These are phyloP conservation scores for Chrysopogon serrulatus DNA, from an alignment of 176 grass and related monocot genomes.

Conservation along the genomic window DNA sequence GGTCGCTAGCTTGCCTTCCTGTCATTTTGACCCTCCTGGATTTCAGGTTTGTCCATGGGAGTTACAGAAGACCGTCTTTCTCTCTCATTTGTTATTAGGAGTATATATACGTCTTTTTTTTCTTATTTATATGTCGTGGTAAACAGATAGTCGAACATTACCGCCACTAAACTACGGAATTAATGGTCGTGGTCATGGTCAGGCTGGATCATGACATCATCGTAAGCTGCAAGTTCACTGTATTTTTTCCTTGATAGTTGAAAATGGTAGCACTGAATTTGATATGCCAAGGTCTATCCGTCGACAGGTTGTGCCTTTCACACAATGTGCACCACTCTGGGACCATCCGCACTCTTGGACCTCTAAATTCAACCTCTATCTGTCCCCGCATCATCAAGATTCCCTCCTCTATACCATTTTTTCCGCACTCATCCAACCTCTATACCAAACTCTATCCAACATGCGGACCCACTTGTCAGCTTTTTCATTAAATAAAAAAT, in stretches of 20 bases:
- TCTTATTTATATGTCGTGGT: background rate
- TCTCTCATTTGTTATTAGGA: background rate
- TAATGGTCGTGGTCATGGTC: slow-evolving; percentile 13
- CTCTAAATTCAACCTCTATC: too few relatives aligned
- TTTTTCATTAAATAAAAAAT: too few relatives aligned
- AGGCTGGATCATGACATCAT: background rate
- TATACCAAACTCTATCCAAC: too few relatives aligned
- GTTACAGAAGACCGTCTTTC: slow-evolving; percentile 13
- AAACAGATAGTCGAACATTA: background rate
- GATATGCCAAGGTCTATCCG: background rate
- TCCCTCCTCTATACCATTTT: too few relatives aligned
- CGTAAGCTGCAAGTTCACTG: background rate
- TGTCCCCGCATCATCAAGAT: too few relatives aligned
- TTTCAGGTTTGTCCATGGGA: slow-evolving; percentile 27
- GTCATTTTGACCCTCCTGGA: slow-evolving; percentile 39
- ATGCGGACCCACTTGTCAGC: too few relatives aligned
- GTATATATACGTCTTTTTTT: background rate
- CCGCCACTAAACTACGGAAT: slow-evolving; percentile 7
- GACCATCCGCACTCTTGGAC: too few relatives aligned
- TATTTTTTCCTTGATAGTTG: background rate
- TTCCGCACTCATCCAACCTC: too few relatives aligned
- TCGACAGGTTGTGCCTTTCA: slow-evolving; percentile 30
- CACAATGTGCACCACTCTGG: background rate
- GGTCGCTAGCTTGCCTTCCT: slow-evolving; percentile 16
- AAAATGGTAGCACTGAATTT: background rate